Base-by-base conservation (phyloP, 805 yeast species). In the Kluyveromyces aestuarii region DNA sequence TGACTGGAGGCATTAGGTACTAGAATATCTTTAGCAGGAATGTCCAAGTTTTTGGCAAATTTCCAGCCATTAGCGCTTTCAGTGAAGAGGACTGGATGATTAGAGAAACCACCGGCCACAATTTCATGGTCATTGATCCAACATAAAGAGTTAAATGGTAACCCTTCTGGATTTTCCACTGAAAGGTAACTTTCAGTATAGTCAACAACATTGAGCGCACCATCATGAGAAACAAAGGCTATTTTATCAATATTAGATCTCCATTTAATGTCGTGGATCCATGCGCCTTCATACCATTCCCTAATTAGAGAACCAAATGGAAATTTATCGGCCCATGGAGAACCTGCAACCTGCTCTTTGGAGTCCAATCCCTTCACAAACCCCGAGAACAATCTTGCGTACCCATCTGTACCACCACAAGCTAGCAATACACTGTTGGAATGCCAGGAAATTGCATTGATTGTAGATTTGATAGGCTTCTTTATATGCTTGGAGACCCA, bases 401-500 rank as follows among this genome's bases (percentile, higher is more conserved):
- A 95, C 27, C 96, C 96, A 63, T 91, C 97, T 8, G 96, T 86
- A 19, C 96, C 87, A 21, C 98, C 98, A 43, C 85, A 76, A 2
- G 95, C 93, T 53, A 93, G 72, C 51, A 93, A 72, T 21, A 93
- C 95, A 58, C 82, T 83, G 69, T 93, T 93, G 49, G 88, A 90
- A 66, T 93, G 97, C 99, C 99, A 90, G 54, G 82, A 82, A 48
- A 91, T 74, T 42, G 85, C 74, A 55, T 90, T 75, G 56, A 90
- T 77, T 33, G 97, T 88, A 10, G 96, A 84, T 65, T 84, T 82
- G 59, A 93, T 74, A n/a, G 97, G 96, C 68, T 87, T 88, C 73
- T 90, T 90, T 69, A 93, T 84, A 71, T 91, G 99, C 69, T 91
- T 91, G 13, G 98, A 87, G 46, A 93, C 90, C 99, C 99, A 93